These are phyloP conservation scores for Chytriomyces hyalinus DNA, from an alignment of 192 early-diverging fungal genomes.

Conservation along the genomic window DNA sequence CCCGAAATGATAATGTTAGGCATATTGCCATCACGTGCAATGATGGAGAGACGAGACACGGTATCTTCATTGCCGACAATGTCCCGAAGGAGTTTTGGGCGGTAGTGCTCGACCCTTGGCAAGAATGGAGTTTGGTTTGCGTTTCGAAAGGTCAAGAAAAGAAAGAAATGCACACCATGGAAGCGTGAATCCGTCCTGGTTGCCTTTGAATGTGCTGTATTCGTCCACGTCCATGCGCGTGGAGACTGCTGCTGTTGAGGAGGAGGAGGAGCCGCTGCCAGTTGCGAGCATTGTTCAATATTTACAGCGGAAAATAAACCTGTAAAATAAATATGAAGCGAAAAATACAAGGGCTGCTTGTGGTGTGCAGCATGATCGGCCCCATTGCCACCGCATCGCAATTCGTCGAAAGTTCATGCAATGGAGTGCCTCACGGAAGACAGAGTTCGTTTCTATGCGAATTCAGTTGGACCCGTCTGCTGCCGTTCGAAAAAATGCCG, in stretches of 20 bases:
- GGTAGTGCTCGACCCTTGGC: slow-evolving; percentile 90
- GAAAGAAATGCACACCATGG: background rate
- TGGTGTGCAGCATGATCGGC: too few species aligned
- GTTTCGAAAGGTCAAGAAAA: background rate
- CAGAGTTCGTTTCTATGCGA: too few species aligned
- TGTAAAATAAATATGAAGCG: too few species aligned
- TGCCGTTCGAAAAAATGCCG: too few species aligned
- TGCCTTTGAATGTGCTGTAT: slow-evolving; percentile 23
- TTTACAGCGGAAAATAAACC: too few species aligned
- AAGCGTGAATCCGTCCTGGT: slow-evolving; percentile 31
- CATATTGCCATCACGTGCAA: slow-evolving; percentile 91
- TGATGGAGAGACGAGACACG: slow-evolving; percentile 80
- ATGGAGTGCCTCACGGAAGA: too few species aligned
- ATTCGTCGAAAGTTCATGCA: too few species aligned
- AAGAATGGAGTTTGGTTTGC: background rate
- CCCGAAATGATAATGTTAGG: slow-evolving; percentile 91
- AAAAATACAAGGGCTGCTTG: too few species aligned
- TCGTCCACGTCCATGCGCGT: background rate
- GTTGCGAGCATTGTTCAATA: background rate
- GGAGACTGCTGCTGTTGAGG: background rate
- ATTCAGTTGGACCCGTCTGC: too few species aligned
- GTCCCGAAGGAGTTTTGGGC: slow-evolving; percentile 82
- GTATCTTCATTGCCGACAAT: slow-evolving; percentile 96
- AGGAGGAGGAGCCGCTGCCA: background rate
- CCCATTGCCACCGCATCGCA: too few species aligned